Conservation (phyloP, 139 green algal species). For the Picochlorum sp. region DNA sequence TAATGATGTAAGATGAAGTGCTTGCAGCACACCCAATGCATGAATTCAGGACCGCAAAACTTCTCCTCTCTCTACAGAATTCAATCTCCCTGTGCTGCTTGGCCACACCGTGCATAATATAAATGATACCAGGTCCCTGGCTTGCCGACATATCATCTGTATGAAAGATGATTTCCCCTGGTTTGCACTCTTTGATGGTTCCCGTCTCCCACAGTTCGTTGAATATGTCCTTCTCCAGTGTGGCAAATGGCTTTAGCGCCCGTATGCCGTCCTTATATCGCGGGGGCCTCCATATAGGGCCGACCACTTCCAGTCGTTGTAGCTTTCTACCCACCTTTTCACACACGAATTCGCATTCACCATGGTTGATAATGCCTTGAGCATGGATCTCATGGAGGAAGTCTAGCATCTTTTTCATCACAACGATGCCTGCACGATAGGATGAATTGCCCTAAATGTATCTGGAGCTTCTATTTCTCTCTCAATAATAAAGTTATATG, state of each 20-base stretch:
- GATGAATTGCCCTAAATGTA: constrained; percentile 75
- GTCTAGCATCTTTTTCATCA: constrained; percentile 65
- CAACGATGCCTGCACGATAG: constrained; percentile 68
- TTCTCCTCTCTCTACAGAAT: constrained; percentile 21
- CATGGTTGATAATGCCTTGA: constrained; percentile 60
- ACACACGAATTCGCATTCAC: constrained; percentile 48
- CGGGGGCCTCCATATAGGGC: constrained; percentile 52
- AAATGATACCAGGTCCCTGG: constrained; percentile 7
- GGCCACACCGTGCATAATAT: constrained; percentile 25
- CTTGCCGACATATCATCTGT: background rate
- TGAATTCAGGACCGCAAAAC: constrained; percentile 44
- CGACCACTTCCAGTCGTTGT: constrained; percentile 49
- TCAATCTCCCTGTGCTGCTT: constrained; percentile 6
- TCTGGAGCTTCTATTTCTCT: constrained; percentile 78
- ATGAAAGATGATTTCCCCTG: constrained; percentile 13
- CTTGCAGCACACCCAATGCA: constrained; percentile 36
- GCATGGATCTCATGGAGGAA: constrained; percentile 65
- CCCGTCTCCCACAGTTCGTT: constrained; percentile 2
- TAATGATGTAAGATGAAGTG: constrained; percentile 26
- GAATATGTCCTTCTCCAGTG: constrained; percentile 15
- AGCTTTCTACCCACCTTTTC: constrained; percentile 50
- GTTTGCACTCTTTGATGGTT: constrained; percentile 12
- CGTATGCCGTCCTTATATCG: constrained; percentile 41
- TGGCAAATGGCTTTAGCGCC: constrained; percentile 52
- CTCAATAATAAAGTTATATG: constrained; percentile 62